Evolutionary conservation across 2,329 filamentous ascomycete species (phyloP).

Genomic region (Sporothrix luriei): DNA sequence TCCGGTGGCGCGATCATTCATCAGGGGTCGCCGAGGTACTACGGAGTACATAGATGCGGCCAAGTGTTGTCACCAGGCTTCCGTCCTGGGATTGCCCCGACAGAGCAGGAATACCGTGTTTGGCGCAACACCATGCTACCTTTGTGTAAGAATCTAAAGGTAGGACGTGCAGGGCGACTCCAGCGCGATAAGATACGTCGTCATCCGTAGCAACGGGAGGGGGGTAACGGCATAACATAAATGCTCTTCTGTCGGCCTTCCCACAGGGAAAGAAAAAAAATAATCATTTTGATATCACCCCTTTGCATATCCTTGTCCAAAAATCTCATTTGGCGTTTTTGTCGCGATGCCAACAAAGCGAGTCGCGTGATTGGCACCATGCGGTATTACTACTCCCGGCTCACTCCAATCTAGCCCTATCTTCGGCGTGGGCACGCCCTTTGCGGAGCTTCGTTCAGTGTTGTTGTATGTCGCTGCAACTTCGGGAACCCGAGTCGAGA

Average conservation of each 20-base stretch:
- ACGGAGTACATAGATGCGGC: neutral
- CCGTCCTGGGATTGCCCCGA: neutral
- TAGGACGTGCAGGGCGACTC: neutral
- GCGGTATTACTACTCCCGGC: too few relatives aligned
- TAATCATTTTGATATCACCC: conserved; percentile 6
- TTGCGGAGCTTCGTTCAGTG: neutral
- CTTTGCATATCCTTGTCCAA: neutral
- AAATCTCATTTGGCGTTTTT: neutral
- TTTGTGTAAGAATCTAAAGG: neutral
- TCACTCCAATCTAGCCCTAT: neutral
- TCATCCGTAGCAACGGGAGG: neutral
- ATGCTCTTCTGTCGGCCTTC: neutral
- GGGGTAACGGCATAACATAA: neutral
- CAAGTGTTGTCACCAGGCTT: neutral
- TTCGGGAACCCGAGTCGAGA: neutral
- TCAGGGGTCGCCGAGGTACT: neutral
- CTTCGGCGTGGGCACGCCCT: neutral
- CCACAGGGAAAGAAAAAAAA: neutral
- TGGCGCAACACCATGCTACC: neutral
- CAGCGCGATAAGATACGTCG: neutral
- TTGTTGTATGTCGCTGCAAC: neutral
- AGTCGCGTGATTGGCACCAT: neutral
- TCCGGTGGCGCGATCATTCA: conserved; percentile 3
- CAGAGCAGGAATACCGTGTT: neutral
- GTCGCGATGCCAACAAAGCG: conserved; percentile 2